phyloP scores from a whole-genome alignment of 2,329 filamentous ascomycete species.

The Apiospora pterosperma region DNA sequence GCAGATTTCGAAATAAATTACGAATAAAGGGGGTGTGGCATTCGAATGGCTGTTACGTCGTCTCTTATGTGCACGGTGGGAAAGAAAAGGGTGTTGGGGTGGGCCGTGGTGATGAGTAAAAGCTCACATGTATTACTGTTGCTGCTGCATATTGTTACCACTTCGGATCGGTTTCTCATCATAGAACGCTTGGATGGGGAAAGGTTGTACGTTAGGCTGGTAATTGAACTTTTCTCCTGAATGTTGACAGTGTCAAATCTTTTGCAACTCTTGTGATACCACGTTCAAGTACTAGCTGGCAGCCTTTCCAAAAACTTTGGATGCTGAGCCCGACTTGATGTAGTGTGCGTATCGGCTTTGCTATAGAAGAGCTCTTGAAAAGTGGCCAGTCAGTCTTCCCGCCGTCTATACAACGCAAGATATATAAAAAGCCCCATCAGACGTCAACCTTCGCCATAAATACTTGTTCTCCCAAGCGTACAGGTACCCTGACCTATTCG shows the following conservation, averaged over 20 bases:
- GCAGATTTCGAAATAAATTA: not conserved
- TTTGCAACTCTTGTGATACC: not conserved
- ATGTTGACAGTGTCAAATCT: not conserved
- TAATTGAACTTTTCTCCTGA: not conserved
- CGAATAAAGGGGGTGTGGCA: not conserved
- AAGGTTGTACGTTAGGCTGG: conserved; percentile 6
- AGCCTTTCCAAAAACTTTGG: not conserved
- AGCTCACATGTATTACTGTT: conserved; percentile 3
- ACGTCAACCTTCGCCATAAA: not conserved
- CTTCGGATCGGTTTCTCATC: conserved; percentile 5
- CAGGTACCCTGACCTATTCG: no score
- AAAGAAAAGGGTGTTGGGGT: conserved; percentile 1
- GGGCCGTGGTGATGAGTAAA: conserved; percentile 3
- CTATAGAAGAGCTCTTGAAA: not conserved
- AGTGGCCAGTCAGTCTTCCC: not conserved
- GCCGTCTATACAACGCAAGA: not conserved
- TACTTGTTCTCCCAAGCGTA: not conserved
- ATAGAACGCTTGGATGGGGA: conserved; percentile 6
- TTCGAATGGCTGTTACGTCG: not conserved
- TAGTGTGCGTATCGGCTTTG: not conserved
- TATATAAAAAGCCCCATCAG: not conserved
- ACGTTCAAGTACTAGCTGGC: not conserved
- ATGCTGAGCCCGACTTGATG: not conserved
- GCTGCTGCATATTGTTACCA: conserved; percentile 4
- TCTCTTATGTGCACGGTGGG: not conserved